A percentile compares a stretch with the other conserved stretches of the same genome.
Conservation (phyloP, 2,329 filamentous ascomycete genomes). For the Claviceps quebecensis region DNA sequence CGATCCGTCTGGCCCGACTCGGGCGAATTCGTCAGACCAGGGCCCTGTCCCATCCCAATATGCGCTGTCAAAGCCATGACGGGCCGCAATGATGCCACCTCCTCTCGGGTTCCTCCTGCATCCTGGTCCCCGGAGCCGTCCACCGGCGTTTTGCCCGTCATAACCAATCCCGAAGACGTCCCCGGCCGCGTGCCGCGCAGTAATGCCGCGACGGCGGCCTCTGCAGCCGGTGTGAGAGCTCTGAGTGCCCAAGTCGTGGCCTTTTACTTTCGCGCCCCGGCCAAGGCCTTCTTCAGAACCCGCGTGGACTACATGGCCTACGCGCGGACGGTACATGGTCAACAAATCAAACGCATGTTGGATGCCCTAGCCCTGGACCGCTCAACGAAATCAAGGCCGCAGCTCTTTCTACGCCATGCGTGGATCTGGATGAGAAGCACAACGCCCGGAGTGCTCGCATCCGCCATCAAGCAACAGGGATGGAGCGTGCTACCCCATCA, state of each 20-base stretch:
- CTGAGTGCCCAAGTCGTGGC: constrained; percentile 71
- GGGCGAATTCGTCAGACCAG: not conserved
- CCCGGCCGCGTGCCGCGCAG: constrained; percentile 34
- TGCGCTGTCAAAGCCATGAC: constrained; percentile 21
- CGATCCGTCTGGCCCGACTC: too few species aligned
- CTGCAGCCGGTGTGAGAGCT: constrained; percentile 71
- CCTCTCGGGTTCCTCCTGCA: constrained; percentile 12
- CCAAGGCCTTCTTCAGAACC: constrained; percentile 85
- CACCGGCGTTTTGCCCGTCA: constrained; percentile 29
- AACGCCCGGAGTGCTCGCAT: constrained; percentile 54
- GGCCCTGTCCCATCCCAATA: constrained; percentile 9
- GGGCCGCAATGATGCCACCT: constrained; percentile 18
- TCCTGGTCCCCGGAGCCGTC: constrained; percentile 10
- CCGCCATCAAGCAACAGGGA: constrained; percentile 54
- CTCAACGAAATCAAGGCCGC: constrained; percentile 17
- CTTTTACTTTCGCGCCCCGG: constrained; percentile 83
- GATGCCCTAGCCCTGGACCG: constrained; percentile 22
- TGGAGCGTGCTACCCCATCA: constrained; percentile 64
- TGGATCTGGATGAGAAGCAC: constrained; percentile 45
- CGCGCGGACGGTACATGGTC: constrained; percentile 37
- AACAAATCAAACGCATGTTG: constrained; percentile 24
- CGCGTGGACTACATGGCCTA: constrained; percentile 69
- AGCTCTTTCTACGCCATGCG: constrained; percentile 23
- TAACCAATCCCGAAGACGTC: constrained; percentile 20
- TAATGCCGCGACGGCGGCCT: constrained; percentile 56